Evolutionary conservation across 805 yeast genomes (phyloP), one percentile per base, ranked within the genome.

Genomic region (Starmerella scarabaei): DNA sequence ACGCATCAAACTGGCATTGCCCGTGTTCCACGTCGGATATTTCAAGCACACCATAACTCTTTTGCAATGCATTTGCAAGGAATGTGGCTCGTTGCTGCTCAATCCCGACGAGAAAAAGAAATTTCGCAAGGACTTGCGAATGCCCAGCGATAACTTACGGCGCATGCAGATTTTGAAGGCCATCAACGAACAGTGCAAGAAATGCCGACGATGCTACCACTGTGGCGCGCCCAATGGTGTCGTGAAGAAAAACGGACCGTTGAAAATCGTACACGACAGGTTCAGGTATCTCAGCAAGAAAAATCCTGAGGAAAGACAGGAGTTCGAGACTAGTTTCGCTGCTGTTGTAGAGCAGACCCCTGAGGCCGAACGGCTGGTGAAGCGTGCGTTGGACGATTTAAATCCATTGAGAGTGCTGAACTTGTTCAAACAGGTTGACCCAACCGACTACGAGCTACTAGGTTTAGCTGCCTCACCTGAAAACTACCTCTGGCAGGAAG

Each of bases 1-100:
- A 31, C 95, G 93, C 55, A 73, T 91, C 48, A 74, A 83, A 53
- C 69, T 91, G 38, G 94, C 97, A 0, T 66, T 91, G 33, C 99
- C 99, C 1, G 97, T 86, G 12, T 91, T 88, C 64, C 98, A 91
- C 56, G 91, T 91, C 35, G 99, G 99, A 16, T 91, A 86, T 60
- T 91, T 91, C 69, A 88, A 88, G 59, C 77, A 86, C 32, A 80
- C 84, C 18, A 80, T 91, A 49, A 80, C 76, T 55, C 85, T 91
- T 30, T 63, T 91, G 40, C 98, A 91, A 60, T 74, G 82, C 39
- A 76, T 91, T 45, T 91, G 99, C 67, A 91, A 91, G 36, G 73
- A 71, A 47, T 91, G 99, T 63, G 80, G 93, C 1, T 65, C 77
- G 8, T 61, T 91, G 19, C 63, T 91, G 47, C 64, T 91, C 32